Base-by-base conservation (phyloP, 2,329 filamentous ascomycete species). In the Aureobasidium lini region DNA sequence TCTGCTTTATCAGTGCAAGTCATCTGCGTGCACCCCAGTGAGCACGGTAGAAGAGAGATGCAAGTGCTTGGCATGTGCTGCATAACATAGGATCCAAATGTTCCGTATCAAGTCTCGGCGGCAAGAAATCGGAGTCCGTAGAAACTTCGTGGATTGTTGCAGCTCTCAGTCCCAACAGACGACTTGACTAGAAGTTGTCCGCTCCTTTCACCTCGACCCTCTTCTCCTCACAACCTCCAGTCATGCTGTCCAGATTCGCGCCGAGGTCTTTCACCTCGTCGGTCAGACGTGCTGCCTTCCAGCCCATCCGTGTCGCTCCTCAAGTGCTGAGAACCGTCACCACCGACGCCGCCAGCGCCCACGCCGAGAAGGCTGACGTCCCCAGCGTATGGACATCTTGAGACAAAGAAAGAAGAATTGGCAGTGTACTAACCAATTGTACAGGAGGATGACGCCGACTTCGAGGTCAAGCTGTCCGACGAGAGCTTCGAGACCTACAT, bases 401-500 rank as follows among this genome's bases (percentile, higher is more conserved):
- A n/a, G 29, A 18, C 31, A 3, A 4, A 31, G 15, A 2, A 28
- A 6, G 1, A 37, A 37, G 31, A 42, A 16, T 31, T 32, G 39
- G n/a, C 40, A 46, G 16, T 7, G 18, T 16, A 36, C 50, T 60
- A 23, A 57, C 29, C n/a, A 13, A 32, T 13, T 29, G 43, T 66
- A 59, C 72, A 95, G 91, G 89, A 92, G 76, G 92, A 96, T 76
- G 90, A 96, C 72, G 89, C 95, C 83, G 85, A 86, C 66, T 97
- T 99, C 81, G 84, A 87, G 71, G 85, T 99, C 74, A 88, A 85
- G 72, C 88, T 99, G 75, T 95, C 90, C 75, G 90, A 96, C 75
- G 93, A 97, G 87, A 93, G 90, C 81, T 99, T 97, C 81, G 94
- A 99, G 84, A 96, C 94, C 61, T 99, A 97, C 80, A 91, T 96